phyloP scores from a whole-genome alignment of 176 grass and related monocot genomes.

The Hsuehochloa calcarea region DNA sequence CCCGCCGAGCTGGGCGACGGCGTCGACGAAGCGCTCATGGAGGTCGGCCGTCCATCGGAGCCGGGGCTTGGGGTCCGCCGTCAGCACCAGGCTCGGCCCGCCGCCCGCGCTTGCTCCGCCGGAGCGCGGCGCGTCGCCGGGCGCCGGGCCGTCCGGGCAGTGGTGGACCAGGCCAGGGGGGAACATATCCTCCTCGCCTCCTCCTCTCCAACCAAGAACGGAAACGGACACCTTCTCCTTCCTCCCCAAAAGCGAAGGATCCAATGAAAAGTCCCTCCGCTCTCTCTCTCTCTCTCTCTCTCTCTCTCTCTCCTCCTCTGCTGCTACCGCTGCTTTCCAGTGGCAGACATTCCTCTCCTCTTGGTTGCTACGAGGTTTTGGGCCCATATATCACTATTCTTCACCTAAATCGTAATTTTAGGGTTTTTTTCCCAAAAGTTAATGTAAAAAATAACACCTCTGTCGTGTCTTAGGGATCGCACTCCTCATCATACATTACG shows the following conservation, averaged over 20 bases:
- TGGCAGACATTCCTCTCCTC: constrained; percentile 22
- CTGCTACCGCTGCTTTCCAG: constrained; percentile 33
- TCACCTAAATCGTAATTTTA: no score
- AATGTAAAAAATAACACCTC: no score
- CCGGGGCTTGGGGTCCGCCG: constrained; percentile 87
- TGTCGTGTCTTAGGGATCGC: no score
- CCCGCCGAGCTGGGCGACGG: constrained; percentile 94
- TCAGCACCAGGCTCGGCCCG: constrained; percentile 82
- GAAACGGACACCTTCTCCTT: neutral
- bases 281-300: constrained; percentile 26
- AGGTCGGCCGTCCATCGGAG: constrained; percentile 96
- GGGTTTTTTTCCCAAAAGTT: no score
- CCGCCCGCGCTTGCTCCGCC: neutral
- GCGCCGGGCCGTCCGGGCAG: constrained; percentile 22
- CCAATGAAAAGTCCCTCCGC: constrained; percentile 38
- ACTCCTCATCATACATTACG: no score
- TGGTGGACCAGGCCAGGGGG: constrained; percentile 63
- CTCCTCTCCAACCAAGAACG: neutral
- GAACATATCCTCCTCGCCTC: constrained; percentile 43
- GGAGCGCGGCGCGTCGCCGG: constrained; percentile 30
- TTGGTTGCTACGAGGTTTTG: no score
- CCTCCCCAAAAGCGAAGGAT: constrained; percentile 43
- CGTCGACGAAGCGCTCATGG: constrained; percentile 98
- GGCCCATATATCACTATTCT: no score
- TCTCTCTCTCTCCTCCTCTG: neutral